Percentiles rank a stretch among this genome's conserved stretches.
Evolutionary conservation across 768 basidiomycete genomes (phyloP).

Genomic region (Kwoniella shandongensis): DNA sequence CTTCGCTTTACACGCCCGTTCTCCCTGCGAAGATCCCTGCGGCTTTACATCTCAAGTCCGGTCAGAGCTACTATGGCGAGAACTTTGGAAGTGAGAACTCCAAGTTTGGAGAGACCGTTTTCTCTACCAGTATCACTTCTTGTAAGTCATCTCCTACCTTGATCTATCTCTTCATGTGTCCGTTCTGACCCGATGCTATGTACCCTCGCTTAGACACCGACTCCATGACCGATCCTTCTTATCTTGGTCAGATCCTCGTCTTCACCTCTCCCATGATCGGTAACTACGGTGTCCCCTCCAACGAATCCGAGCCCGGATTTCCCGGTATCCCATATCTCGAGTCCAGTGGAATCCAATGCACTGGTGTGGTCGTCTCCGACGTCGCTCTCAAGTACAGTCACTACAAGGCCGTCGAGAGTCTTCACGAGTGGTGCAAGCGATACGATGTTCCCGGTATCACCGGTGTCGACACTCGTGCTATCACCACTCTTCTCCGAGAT

Average conservation of each 20-base stretch:
- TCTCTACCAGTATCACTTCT: constrained; percentile 97
- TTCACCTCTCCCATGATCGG: constrained; percentile 98
- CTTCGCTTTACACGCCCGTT: constrained; percentile 39
- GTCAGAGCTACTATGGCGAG: constrained; percentile 84
- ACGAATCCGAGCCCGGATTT: constrained; percentile 59
- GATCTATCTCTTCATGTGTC: no score
- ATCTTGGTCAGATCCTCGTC: constrained; percentile 95
- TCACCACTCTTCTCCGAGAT: constrained; percentile 88
- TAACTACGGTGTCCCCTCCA: constrained; percentile 92
- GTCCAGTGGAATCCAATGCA: constrained; percentile 83
- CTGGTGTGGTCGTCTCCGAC: constrained; percentile 88
- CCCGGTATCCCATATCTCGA: constrained; percentile 75
- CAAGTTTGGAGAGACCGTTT: constrained; percentile 94
- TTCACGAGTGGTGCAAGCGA: constrained; percentile 89
- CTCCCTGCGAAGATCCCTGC: constrained; percentile 62
- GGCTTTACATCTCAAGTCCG: constrained; percentile 85
- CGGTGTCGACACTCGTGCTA: constrained; percentile 95
- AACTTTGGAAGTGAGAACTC: constrained; percentile 86
- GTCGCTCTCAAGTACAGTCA: constrained; percentile 94
- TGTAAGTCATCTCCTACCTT: constrained; percentile 61
- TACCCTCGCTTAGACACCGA: constrained; percentile 73
- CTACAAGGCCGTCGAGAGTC: constrained; percentile 86
- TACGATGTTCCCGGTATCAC: constrained; percentile 89
- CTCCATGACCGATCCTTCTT: constrained; percentile 99
- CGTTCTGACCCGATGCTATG: background rate